Percentiles rank a stretch among this genome's conserved stretches.
Conservation (phyloP, 768 basidiomycete species). For the Auricularia sp. region DNA sequence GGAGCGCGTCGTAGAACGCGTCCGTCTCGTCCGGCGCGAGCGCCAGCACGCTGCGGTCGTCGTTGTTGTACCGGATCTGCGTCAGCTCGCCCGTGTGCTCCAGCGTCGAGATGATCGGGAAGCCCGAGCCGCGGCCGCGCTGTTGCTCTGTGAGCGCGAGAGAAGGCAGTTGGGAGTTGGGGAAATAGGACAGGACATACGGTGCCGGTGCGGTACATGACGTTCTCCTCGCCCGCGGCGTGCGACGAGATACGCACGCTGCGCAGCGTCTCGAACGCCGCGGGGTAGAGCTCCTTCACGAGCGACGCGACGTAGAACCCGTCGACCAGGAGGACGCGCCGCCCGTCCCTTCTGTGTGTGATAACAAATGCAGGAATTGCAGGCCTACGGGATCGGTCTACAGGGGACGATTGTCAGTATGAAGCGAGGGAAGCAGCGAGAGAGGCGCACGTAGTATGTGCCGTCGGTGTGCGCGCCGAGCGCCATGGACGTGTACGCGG, state of each 20-base stretch:
- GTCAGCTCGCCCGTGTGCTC: slow-evolving; percentile 32
- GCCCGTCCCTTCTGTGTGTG: slow-evolving; percentile 69
- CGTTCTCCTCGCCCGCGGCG: slow-evolving; percentile 66
- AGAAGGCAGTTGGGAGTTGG: not conserved
- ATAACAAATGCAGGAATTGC: slow-evolving; percentile 90
- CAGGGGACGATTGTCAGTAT: not conserved
- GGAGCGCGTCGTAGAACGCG: slow-evolving; percentile 76
- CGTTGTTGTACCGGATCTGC: slow-evolving; percentile 90
- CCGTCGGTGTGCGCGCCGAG: slow-evolving; percentile 79
- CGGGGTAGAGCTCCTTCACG: slow-evolving; percentile 61
- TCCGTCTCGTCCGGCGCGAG: slow-evolving; percentile 53
- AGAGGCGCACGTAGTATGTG: slow-evolving; percentile 52
- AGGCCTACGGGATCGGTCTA: slow-evolving; percentile 92
- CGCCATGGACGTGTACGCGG: slow-evolving; percentile 84
- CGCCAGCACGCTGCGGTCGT: slow-evolving; percentile 78
- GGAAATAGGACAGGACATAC: not conserved
- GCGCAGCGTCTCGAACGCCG: slow-evolving; percentile 59
- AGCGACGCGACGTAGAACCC: slow-evolving; percentile 86
- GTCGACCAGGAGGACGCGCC: slow-evolving; percentile 91
- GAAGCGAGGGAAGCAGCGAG: not conserved
- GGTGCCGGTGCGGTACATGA: slow-evolving; percentile 14
- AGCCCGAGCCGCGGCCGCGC: not conserved
- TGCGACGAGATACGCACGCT: slow-evolving; percentile 65
- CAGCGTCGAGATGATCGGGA: not conserved
- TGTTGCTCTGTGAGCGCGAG: not conserved